These are phyloP conservation scores for Kwoniella pini DNA, from an alignment of 768 basidiomycete species.

Conservation along the genomic window DNA sequence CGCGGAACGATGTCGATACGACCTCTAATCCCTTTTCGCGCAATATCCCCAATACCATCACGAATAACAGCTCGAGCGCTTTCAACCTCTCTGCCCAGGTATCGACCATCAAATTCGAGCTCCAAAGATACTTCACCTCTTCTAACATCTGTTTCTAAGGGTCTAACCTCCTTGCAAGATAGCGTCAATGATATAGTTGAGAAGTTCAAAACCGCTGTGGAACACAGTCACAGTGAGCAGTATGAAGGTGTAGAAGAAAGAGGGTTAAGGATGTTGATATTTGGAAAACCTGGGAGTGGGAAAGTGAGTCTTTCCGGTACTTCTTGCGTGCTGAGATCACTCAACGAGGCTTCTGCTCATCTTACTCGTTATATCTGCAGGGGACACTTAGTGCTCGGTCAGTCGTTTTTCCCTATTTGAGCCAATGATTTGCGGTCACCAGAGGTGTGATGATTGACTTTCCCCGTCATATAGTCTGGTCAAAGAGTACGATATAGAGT, in stretches of 20 bases:
- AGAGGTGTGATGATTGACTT: not conserved
- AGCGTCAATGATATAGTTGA: constrained; percentile 18
- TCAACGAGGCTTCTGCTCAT: not conserved
- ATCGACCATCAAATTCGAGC: not conserved
- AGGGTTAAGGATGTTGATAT: constrained; percentile 53
- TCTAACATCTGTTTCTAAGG: not conserved
- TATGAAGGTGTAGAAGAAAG: constrained; percentile 36
- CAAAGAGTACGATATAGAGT: constrained; percentile 53
- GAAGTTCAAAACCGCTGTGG: constrained; percentile 20
- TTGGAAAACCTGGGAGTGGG: constrained; percentile 55
- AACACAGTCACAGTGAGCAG: constrained; percentile 23
- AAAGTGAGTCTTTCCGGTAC: constrained; percentile 28
- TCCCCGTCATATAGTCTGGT: constrained; percentile 37
- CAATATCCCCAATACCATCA: not conserved
- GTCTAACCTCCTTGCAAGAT: constrained; percentile 2
- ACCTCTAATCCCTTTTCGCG: not conserved
- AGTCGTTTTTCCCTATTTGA: not conserved
- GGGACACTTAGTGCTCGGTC: constrained; percentile 48
- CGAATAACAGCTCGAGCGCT: not conserved
- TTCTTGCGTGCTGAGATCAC: not conserved
- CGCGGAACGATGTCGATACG: not conserved
- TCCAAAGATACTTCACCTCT: not conserved
- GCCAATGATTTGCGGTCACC: not conserved
- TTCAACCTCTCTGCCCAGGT: not conserved
- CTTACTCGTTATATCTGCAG: constrained; percentile 8